Conservation (phyloP, 2,329 filamentous ascomycete genomes). For the Torrubiella hemipterigena region DNA sequence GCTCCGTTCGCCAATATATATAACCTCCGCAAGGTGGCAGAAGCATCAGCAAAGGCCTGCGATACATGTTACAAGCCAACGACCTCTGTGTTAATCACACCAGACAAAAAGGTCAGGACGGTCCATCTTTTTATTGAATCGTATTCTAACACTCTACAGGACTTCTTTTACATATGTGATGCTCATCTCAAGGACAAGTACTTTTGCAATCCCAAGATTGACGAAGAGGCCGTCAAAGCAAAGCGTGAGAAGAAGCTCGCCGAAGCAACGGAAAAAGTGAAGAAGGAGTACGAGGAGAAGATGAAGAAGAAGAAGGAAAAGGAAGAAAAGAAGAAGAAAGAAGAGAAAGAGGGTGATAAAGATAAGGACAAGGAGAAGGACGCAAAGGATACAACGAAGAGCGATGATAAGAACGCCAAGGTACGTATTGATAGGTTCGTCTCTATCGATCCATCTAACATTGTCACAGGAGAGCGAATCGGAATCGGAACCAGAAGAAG, state of each 20-base stretch:
- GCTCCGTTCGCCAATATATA: conserved; percentile 61
- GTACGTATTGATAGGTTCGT: not conserved
- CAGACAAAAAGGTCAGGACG: conserved; percentile 64
- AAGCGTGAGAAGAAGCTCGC: conserved; percentile 51
- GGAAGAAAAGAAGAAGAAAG: conserved; percentile 43
- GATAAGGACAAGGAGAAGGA: conserved; percentile 31
- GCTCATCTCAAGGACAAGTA: conserved; percentile 70
- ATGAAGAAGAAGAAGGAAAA: conserved; percentile 58
- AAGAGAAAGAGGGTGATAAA: conserved; percentile 34
- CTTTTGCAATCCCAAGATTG: conserved; percentile 67
- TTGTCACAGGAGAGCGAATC: conserved; percentile 12
- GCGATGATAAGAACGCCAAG: conserved; percentile 20
- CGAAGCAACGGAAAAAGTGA: conserved; percentile 50
- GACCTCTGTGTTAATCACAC: conserved; percentile 75
- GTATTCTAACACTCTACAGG: conserved; percentile 25
- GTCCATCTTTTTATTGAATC: conserved; percentile 4
- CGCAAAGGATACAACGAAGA: conserved; percentile 25
- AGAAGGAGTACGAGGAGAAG: conserved; percentile 69
- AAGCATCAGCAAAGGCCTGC: conserved; percentile 72
- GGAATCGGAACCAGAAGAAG: conserved; percentile 37
- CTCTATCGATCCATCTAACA: conserved; percentile 3
- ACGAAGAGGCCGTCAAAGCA: conserved; percentile 51
- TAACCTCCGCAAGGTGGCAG: conserved; percentile 75
- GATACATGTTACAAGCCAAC: conserved; percentile 87
- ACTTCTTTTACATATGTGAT: conserved; percentile 87